Evolutionary conservation across 2,329 filamentous ascomycete genomes (phyloP).

Genomic region (Xylariales sp.): DNA sequence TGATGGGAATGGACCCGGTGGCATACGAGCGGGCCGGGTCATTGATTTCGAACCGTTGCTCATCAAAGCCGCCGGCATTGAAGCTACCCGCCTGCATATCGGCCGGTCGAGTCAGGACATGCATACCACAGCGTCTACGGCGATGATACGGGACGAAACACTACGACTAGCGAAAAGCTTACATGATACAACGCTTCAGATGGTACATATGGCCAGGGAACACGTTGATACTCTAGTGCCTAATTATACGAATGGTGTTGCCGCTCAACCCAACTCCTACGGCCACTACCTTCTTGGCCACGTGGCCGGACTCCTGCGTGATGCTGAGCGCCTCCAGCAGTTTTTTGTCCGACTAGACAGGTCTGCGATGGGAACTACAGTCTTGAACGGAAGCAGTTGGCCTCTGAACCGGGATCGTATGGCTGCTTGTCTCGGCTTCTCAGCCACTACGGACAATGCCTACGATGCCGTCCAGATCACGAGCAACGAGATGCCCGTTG

Average conservation of each 20-base stretch:
- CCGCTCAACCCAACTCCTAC: slow-evolving; percentile 8
- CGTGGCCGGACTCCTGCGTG: slow-evolving; percentile 4
- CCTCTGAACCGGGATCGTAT: slow-evolving; percentile 4
- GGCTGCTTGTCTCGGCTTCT: slow-evolving; percentile 2
- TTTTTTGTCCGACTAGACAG: slow-evolving; percentile 5
- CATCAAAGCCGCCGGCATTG: slow-evolving; percentile 3
- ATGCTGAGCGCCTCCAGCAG: slow-evolving; percentile 6
- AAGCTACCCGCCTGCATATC: slow-evolving; percentile 5
- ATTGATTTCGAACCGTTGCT: slow-evolving; percentile 6
- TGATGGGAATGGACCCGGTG: neutral
- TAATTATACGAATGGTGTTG: slow-evolving; percentile 8
- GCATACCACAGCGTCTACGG: slow-evolving; percentile 5
- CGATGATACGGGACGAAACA: neutral
- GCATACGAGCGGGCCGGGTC: neutral
- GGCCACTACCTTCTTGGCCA: slow-evolving; percentile 7
- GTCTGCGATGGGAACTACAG: slow-evolving; percentile 4
- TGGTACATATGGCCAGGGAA: slow-evolving; percentile 2
- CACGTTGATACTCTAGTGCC: slow-evolving; percentile 3
- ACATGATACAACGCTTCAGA: neutral
- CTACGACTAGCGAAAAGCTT: neutral
- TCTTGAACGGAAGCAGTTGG: slow-evolving; percentile 6
- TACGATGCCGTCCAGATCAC: slow-evolving; percentile 8
- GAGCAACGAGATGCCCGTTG: slow-evolving; percentile 5
- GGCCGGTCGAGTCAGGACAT: slow-evolving; percentile 7
- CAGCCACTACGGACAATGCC: slow-evolving; percentile 3